Evolutionary conservation across 352 stramenopile genomes (phyloP), one percentile per base, ranked within the genome.

Genomic region (Blastocystis hominis): DNA sequence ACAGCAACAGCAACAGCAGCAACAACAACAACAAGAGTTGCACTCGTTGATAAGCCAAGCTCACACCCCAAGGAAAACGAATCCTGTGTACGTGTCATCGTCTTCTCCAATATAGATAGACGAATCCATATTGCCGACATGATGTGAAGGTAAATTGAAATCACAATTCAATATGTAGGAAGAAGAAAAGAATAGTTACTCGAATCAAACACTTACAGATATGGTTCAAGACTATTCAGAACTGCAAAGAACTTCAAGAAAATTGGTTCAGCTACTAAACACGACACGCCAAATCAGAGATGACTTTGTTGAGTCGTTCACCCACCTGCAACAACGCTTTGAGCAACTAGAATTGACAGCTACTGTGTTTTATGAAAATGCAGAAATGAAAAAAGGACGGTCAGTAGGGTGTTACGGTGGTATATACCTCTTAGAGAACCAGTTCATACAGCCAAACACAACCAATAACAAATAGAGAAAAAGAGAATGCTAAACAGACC

Each of bases 391-490:
- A 7, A 76, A 40, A 7, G 36, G 36, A n/a, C 13, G 56, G 30
- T 66, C 15, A 9, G 56, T 36, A 38, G 24, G 9, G 15, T n/a
- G 56, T 2, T 2, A 0, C 3, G 13, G 0, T 36, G 13, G 56
- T n/a, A 40, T 77, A 53, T 40, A 30, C 24, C 34, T 3, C 24
- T 6, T 69, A 84, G 72, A 30, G 72, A 50, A 30, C 44, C 15
- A 46, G 3, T 68, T 84, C 72, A 30, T 84, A 66, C 55, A 30
- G 34, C 6, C 30, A 44, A 7, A 84, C 72, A 46, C 42, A 66
- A 46, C 72, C 72, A 1, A 53, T 84, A 10, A 84, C 72, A 9
- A 84, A 84, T 50, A 36, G 30, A 64, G 72, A 84, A 30, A 59
- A 69, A 30, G 56, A 55, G 9, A 64, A 38, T 30, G 72, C 50